Evolutionary conservation across 2,329 filamentous ascomycete species (phyloP), one percentile per base, ranked within the genome.

Genomic region (Colletotrichum theobromicola): DNA sequence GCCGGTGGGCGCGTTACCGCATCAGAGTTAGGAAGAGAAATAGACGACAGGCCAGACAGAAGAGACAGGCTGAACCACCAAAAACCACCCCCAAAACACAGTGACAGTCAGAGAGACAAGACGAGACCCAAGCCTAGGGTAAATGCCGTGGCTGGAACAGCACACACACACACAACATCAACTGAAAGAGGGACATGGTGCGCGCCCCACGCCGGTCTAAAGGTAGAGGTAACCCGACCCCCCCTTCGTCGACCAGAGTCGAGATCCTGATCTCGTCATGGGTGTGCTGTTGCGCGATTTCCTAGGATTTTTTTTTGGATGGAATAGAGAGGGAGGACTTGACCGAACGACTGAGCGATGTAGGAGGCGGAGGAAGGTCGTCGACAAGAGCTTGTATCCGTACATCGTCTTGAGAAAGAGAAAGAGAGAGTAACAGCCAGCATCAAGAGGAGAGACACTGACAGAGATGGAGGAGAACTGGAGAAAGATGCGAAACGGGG

Each of bases 201-300:
- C 53, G 65, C 66, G 65, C 34, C 66, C 55, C 55, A 60, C 65
- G 64, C 30, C 64, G 28, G 26, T 37, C 64, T 26, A 26, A 24
- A 26, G 50, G 21, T 18, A 32, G 57, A 18, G 26, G 57, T 60
- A 57, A 42, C 26, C 32, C 30, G 37, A n/a, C 37, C 10, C 37
- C 34, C 53, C 50, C 55, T 34, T 58, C 65, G 63, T n/a, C 57
- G 30, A 42, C n/a, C 32, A 26, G 16, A 71, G 61, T 71, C 37
- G 61, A 58, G 37, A 62, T 68, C 24, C 65, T 68, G 55, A 62
- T 71, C 72, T 62, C 55, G 37, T 71, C 61, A 72, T 75, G 72
- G 68, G 72, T 58, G 63, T 75, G 72, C 26, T 13, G 57, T 68
- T 75, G 72, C 72, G 72, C 72, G 69, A 75, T 75, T 75, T 73